Evolutionary conservation across 208 protist species (phyloP).

Genomic region (Crithidia mellificae): DNA sequence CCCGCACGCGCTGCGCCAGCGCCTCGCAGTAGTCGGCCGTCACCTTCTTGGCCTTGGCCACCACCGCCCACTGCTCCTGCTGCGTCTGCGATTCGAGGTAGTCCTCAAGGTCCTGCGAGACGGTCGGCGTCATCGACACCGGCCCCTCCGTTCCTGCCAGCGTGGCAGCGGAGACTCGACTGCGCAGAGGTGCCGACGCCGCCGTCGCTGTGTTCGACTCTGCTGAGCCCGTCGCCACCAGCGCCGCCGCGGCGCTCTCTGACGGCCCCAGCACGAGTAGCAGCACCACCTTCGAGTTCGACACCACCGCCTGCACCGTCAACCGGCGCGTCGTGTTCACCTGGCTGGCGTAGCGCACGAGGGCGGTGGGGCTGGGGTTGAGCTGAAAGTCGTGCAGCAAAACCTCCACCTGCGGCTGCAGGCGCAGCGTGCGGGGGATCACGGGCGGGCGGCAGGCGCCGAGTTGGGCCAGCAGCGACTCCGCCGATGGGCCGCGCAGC

Average conservation of each 20-base stretch:
- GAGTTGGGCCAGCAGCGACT: slow-evolving; percentile 22
- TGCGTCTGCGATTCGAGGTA: background rate
- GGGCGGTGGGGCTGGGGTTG: slow-evolving; percentile 43
- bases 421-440: slow-evolving; percentile 20
- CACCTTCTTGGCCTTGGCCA: slow-evolving; percentile 57
- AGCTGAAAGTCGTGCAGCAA: slow-evolving; percentile 60
- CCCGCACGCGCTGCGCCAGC: slow-evolving; percentile 43
- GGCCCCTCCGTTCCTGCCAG: background rate
- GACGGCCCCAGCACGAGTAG: slow-evolving; percentile 32
- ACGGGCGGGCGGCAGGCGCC: slow-evolving; percentile 13
- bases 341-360: slow-evolving; percentile 53
- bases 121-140: background rate
- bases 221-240: background rate
- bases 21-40: slow-evolving; percentile 43
- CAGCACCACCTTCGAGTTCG: slow-evolving; percentile 58
- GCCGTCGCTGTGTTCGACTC: background rate
- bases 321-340: slow-evolving; percentile 36
- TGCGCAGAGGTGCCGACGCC: background rate
- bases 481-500: slow-evolving; percentile 31
- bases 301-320: slow-evolving; percentile 46
- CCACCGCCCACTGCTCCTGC: slow-evolving; percentile 37
- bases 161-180: too few species aligned
- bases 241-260: slow-evolving; percentile 13
- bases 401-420: slow-evolving; percentile 23
- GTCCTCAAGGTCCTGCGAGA: slow-evolving; percentile 5